Evolutionary conservation across 257 asterid species (phyloP), one percentile per base, ranked within the genome.

Genomic region (Nicotiana otophora): DNA sequence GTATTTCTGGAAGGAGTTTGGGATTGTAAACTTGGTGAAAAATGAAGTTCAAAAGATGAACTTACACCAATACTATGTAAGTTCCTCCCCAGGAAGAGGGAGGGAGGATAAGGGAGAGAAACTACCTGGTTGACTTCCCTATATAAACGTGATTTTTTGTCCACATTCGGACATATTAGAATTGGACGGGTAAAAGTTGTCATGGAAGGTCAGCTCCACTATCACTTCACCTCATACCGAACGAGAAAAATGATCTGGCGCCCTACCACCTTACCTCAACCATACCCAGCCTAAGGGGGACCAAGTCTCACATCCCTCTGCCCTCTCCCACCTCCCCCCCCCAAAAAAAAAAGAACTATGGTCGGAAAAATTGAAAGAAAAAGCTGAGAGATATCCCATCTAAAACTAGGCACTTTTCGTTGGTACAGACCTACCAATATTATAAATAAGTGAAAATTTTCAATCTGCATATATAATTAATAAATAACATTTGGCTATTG

Each of bases 381-480:
- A 63, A 10, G 31, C 54, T 4, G 53, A 10, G 51, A 30, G 46
- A 77, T 28, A 30, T 20, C 66, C 66, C 31, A 78, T 31, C 53
- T 17, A 57, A 10, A 12, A 26, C 33, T 57, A 78, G 69, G 57
- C 42, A 20, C 33, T 54, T 33, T 34, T 19, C 20, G 1, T 58
- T 33, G 53, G 63, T n/a, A 76, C 39, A n/a, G 46, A 30, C 17
- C 54, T 36, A 36, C 75, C 3, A 3, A 60, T 10, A 0, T 20
- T 4, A 80, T n/a, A 81, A 46, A 28, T 19, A 17, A 81, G 34
- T 3, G 1, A 65, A 16, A 65, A 80, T n/a, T 42, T 19, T 26
- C n/a, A 66, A 57, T 16, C 66, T 48, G 77, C 83, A 81, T 64
- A 60, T 65, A 46, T 46, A 70, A 31, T 80, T 42, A 42, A 31